Conservation (phyloP, 257 asterid genomes). For the Echites panduratus region DNA sequence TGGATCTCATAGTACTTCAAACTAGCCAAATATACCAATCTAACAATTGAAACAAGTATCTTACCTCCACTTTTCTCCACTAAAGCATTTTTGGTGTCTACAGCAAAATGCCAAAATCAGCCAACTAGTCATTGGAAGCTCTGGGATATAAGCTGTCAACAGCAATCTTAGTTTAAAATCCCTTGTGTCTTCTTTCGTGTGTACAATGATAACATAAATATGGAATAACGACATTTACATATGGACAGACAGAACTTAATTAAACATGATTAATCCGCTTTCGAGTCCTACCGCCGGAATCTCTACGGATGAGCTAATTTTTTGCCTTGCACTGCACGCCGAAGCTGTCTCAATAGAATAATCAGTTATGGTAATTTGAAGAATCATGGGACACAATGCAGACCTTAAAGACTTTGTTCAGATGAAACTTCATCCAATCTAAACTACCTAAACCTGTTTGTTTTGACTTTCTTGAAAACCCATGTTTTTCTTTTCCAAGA, state of each 20-base stretch:
- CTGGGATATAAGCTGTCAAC: slow-evolving; percentile 35
- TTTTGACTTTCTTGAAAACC: not conserved
- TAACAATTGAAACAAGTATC: no score
- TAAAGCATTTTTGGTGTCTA: not conserved
- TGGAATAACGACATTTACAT: not conserved
- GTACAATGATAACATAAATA: not conserved
- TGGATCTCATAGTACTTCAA: no score
- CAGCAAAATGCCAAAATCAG: not conserved
- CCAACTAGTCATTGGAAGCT: not conserved
- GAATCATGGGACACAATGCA: no score
- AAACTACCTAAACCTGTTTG: not conserved
- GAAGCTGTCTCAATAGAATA: slow-evolving; percentile 15
- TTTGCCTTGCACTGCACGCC: slow-evolving; percentile 19
- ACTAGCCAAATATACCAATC: no score
- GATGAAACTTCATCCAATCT: not conserved
- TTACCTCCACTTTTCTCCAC: no score
- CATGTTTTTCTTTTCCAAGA: not conserved
- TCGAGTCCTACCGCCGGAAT: slow-evolving; percentile 14
- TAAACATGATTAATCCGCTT: slow-evolving; percentile 16
- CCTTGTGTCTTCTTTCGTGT: slow-evolving; percentile 26
- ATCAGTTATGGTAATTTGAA: not conserved
- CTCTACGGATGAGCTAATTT: not conserved
- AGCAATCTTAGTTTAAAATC: slow-evolving; percentile 6
- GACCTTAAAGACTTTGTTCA: no score
- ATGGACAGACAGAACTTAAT: slow-evolving; percentile 14